Evolutionary conservation across 2,329 filamentous ascomycete genomes (phyloP), one percentile per base, ranked within the genome.

Genomic region (Chrysoporthe puriensis): DNA sequence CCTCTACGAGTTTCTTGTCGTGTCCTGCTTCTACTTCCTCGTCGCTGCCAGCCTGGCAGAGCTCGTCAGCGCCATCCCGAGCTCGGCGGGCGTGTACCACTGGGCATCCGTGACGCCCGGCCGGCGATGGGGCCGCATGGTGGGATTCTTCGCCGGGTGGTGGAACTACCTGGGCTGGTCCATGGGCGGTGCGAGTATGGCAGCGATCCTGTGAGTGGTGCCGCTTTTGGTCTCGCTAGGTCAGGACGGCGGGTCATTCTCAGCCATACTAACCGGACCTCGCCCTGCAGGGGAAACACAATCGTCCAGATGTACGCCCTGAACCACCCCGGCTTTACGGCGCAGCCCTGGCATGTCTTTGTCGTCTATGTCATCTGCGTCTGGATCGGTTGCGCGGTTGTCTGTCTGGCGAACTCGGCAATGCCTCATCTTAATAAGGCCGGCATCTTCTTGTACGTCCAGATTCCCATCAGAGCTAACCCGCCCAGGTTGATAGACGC

Each of bases 11-110:
- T 88, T 90, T 73, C 74, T 83, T 66, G 74, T 74, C 44, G 80
- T 81, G 0, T 81, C 79, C 4, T 67, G 80, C 61, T 88, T 85
- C 71, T 89, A 89, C 77, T 86, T 84, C 80, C 77, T 85, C 62
- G 81, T 89, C 34, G 85, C 85, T 0, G 85, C 86, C 4, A 86
- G 83, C 14, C 82, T 89, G 67, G 86, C 87, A 57, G 87, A 90
- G 75, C 78, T 90, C 40, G 85, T 86, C 14, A 87, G 85, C 63
- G 84, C 86, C 21, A 87, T 89, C 69, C 87, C 87, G n/a, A 88
- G 86, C 1, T 83, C 85, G 7, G 85, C 83, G 65, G 86, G 86
- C 34, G 85, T 89, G 5, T 89, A 89, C 67, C 86, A 89, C 72
- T 89, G 85, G 85, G 86, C 86, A 2, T 83, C 85, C 16, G 80